Base-by-base conservation (phyloP, 306 rosid species). In the Lathyrus aphaca region DNA sequence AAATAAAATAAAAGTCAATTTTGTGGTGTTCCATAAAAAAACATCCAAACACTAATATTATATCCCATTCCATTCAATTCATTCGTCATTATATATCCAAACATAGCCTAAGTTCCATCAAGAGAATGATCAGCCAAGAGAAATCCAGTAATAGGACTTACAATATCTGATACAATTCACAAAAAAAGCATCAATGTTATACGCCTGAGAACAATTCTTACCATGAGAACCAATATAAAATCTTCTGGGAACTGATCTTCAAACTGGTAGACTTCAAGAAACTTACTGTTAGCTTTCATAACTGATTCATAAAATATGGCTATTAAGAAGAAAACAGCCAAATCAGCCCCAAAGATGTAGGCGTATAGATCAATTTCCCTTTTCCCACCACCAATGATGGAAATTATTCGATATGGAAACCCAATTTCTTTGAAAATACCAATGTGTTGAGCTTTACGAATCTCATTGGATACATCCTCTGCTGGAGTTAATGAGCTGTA, bases 221-320 rank as follows among this genome's bases (percentile, higher is more conserved):
- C 98, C 98, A 92, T 89, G 73, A 92, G 78, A 80, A 87, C 81
- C 54, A 71, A 76, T 15, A 92, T 92, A 66, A 87, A 92, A 82
- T 92, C 91, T 66, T 82, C 92, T 4, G 98, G 98, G 82, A 92
- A 92, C 68, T 92, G 98, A 85, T 92, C 98, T 82, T 89, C 96
- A 72, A 89, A 92, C 83, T 84, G 96, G 81, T 75, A 89, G 69
- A 92, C 96, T 11, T 87, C 98, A 42, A 92, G 95, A 78, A 92
- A 86, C 48, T 92, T 87, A 23, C 87, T 82, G 40, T 89, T 89
- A 50, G 88, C 82, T 79, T 92, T 92, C 65, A 84, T 89, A 48
- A 92, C 62, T 37, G 89, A 80, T 66, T 89, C 95, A 66, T 89
- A 89, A 68, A 92, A 89, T 65, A 87, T 80, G 30, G 96, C 90